A percentile compares a stretch with the other conserved stretches of the same genome.
phyloP scores from a whole-genome alignment of 2,329 filamentous ascomycete genomes.

The Chrysosphaeria jannelii region DNA sequence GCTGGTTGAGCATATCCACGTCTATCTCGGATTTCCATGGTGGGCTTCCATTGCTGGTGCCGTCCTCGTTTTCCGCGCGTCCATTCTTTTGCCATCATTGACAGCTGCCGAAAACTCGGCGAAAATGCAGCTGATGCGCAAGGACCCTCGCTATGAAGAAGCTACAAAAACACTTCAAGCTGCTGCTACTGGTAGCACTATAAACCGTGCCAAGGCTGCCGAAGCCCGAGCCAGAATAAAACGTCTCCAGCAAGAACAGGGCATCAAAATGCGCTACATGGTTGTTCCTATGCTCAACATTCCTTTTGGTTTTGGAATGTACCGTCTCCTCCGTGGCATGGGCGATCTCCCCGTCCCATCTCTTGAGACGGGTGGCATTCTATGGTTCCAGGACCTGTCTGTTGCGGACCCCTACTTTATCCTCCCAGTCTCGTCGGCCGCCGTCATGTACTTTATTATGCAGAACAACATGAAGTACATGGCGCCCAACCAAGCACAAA shows the following conservation, averaged over 20 bases:
- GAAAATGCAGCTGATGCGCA: conserved; percentile 17
- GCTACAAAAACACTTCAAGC: conserved; percentile 16
- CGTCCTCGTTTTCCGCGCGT: conserved; percentile 30
- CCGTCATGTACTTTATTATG: conserved; percentile 16
- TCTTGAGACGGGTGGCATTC: conserved; percentile 34
- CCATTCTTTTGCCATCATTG: conserved; percentile 35
- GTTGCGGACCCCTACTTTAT: conserved; percentile 47
- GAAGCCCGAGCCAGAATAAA: conserved; percentile 15
- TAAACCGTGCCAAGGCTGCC: conserved; percentile 17
- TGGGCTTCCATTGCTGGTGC: conserved; percentile 41
- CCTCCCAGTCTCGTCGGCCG: conserved; percentile 31
- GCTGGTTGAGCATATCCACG: conserved; percentile 53
- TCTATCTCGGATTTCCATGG: conserved; percentile 53
- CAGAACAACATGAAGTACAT: conserved; percentile 9
- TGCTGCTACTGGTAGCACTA: conserved; percentile 7
- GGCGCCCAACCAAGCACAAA: conserved; percentile 8
- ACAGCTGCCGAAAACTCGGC: conserved; percentile 28
- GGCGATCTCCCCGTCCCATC: conserved; percentile 49
- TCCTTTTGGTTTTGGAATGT: conserved; percentile 53
- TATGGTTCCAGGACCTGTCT: conserved; percentile 60
- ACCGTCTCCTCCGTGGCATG: conserved; percentile 50
- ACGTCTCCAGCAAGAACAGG: conserved; percentile 20
- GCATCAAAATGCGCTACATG: conserved; percentile 18
- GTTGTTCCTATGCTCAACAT: conserved; percentile 25
- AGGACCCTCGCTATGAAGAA: conserved; percentile 17